These are phyloP conservation scores for Blastomyces parvus DNA, from an alignment of 2,329 filamentous ascomycete genomes.

Conservation along the genomic window DNA sequence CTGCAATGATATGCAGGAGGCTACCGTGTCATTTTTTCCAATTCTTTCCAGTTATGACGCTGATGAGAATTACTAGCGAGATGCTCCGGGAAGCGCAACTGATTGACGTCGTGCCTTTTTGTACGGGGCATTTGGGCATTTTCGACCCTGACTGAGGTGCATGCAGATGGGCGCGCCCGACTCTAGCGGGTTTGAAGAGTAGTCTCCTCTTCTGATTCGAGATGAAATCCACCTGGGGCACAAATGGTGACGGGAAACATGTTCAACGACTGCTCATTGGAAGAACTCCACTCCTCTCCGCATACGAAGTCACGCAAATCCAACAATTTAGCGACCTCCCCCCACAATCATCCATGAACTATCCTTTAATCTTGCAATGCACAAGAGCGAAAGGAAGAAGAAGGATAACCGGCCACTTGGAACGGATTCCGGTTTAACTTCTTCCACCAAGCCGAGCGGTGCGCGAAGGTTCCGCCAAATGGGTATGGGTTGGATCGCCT, in stretches of 20 bases:
- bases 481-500: background rate
- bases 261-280: background rate
- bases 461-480: background rate
- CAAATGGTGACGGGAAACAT: slow-evolving; percentile 1
- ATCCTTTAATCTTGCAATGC: slow-evolving; percentile 1
- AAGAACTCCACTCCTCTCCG: no score
- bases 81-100: background rate
- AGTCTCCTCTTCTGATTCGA: background rate
- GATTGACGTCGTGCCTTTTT: background rate
- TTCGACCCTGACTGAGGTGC: background rate
- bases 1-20: background rate
- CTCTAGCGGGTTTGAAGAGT: background rate
- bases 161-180: background rate
- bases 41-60: no score
- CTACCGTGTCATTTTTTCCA: no score
- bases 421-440: background rate
- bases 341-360: background rate
- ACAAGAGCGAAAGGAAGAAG: background rate
- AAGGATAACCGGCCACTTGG: background rate
- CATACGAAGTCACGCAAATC: background rate
- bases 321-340: background rate
- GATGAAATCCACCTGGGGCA: no score
- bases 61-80: background rate
- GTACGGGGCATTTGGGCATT: background rate
- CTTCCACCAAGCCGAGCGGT: background rate